A percentile compares a stretch with the other conserved stretches of the same genome.
Evolutionary conservation across 2,329 filamentous ascomycete species (phyloP).

Genomic region (Arthrobotrys entomopaga): DNA sequence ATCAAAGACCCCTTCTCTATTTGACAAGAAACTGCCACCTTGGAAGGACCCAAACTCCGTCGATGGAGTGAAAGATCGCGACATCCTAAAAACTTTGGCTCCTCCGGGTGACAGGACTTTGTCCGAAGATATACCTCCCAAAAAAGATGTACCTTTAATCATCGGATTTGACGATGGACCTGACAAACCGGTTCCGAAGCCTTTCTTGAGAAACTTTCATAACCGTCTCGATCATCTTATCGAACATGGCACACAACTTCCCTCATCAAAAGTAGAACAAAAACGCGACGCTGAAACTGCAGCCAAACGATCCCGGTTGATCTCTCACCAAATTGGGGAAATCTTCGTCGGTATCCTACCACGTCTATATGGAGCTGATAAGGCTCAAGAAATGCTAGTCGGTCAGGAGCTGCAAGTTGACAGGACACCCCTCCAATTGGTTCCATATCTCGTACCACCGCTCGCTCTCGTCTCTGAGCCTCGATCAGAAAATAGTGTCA

Average conservation of each 20-base stretch:
- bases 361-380: too few relatives aligned
- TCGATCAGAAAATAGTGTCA: too few relatives aligned
- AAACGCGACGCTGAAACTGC: background rate
- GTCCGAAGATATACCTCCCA: too few relatives aligned
- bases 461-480: background rate
- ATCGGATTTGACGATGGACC: background rate
- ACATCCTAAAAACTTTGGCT: background rate
- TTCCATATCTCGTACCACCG: background rate
- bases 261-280: too few relatives aligned
- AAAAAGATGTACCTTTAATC: too few relatives aligned
- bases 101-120: background rate
- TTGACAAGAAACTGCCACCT: background rate
- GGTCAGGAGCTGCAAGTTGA: background rate
- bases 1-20: background rate
- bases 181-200: background rate
- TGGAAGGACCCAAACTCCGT: background rate
- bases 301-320: too few relatives aligned
- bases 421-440: background rate
- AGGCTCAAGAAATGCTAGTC: too few relatives aligned
- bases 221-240: conserved; percentile 35
- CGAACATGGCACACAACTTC: conserved; percentile 12
- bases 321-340: too few relatives aligned
- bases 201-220: conserved; percentile 1
- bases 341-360: too few relatives aligned
- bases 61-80: background rate